Evolutionary conservation across 768 basidiomycete species (phyloP).

Genomic region (Trichaptum fuscoviolaceum): DNA sequence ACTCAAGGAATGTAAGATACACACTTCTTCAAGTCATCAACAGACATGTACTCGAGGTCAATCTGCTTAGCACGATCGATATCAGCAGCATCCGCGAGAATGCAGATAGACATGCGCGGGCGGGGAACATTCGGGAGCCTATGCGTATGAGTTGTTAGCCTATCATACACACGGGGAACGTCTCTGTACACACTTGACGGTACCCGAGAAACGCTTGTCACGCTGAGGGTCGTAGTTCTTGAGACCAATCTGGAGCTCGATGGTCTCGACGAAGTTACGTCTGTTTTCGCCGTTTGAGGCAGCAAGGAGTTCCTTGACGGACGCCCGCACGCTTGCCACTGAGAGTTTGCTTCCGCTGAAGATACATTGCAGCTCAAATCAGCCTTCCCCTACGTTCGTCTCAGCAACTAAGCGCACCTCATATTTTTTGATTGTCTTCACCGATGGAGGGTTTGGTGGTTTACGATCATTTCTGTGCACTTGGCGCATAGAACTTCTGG

Average conservation of each 20-base stretch:
- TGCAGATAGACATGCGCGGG: constrained; percentile 99
- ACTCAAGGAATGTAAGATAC: constrained; percentile 15
- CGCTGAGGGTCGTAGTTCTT: constrained; percentile 99
- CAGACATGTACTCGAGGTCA: constrained; percentile 98
- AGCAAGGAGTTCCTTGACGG: constrained; percentile 84
- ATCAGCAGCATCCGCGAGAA: constrained; percentile 98
- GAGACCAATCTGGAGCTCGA: constrained; percentile 93
- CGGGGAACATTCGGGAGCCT: constrained; percentile 96
- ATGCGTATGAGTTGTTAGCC: constrained; percentile 18
- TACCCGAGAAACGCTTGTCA: constrained; percentile 99
- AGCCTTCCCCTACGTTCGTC: neutral
- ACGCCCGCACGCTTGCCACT: constrained; percentile 99
- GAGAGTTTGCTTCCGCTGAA: constrained; percentile 70
- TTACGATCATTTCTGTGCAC: neutral
- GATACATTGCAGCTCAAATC: neutral
- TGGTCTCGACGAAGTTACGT: constrained; percentile 63
- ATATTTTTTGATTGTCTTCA: constrained; percentile 21
- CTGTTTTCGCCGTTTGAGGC: constrained; percentile 38
- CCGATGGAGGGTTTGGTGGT: constrained; percentile 12
- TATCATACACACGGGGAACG: constrained; percentile 1
- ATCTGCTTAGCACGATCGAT: constrained; percentile 99
- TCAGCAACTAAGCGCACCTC: constrained; percentile 20
- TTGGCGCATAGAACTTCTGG: neutral
- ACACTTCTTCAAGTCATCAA: constrained; percentile 98
- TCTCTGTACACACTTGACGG: constrained; percentile 71